A percentile compares a stretch with the other conserved stretches of the same genome.
Evolutionary conservation across 805 yeast genomes (phyloP).

Genomic region (Candida gorgasii): DNA sequence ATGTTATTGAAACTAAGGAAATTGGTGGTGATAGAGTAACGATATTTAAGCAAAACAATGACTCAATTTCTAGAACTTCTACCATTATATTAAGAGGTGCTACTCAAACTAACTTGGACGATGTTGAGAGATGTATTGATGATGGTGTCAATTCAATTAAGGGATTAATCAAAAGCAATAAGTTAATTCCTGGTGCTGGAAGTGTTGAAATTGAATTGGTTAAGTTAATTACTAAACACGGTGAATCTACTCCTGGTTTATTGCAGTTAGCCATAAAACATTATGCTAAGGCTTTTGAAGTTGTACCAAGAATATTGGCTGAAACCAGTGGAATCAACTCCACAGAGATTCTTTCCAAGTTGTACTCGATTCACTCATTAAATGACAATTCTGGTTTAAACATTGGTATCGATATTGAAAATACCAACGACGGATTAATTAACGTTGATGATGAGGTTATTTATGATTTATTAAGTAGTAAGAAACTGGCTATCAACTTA

Average conservation of each 20-base stretch:
- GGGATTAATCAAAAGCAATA: slow-evolving; percentile 76
- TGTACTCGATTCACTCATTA: slow-evolving; percentile 81
- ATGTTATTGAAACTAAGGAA: slow-evolving; percentile 85
- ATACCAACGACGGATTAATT: slow-evolving; percentile 59
- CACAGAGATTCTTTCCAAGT: slow-evolving; percentile 81
- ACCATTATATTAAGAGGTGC: slow-evolving; percentile 96
- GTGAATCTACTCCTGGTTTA: slow-evolving; percentile 92
- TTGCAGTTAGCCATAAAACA: slow-evolving; percentile 91
- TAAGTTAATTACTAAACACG: slow-evolving; percentile 73
- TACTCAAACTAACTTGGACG: slow-evolving; percentile 89
- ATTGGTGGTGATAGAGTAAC: slow-evolving; percentile 98
- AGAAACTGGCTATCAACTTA: slow-evolving; percentile 83
- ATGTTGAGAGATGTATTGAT: slow-evolving; percentile 94
- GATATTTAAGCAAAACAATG: slow-evolving; percentile 73
- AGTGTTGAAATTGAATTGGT: slow-evolving; percentile 89
- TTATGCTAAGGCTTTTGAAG: slow-evolving; percentile 93
- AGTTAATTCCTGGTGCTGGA: slow-evolving; percentile 94
- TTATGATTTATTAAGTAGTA: slow-evolving; percentile 76
- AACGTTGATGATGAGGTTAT: slow-evolving; percentile 72
- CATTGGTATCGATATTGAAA: slow-evolving; percentile 78
- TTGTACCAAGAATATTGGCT: slow-evolving; percentile 86
- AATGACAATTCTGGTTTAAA: slow-evolving; percentile 33
- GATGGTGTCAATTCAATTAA: slow-evolving; percentile 94
- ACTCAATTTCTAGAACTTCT: slow-evolving; percentile 71
- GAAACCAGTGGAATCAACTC: slow-evolving; percentile 94